phyloP scores from a whole-genome alignment of 345 rosid species.

The Diplotaxis tenuifolia region DNA sequence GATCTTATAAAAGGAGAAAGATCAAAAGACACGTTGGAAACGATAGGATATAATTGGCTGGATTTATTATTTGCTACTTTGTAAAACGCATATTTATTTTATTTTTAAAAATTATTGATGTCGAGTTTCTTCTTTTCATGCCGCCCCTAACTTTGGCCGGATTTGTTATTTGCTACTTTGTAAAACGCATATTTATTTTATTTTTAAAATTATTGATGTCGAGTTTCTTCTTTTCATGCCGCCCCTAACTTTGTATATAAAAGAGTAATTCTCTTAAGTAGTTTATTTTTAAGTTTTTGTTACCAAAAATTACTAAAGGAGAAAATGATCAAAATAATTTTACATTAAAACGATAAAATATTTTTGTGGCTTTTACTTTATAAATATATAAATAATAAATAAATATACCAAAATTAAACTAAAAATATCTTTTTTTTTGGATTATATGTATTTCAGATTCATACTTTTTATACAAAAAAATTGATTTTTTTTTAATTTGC shows the following conservation, averaged over 20 bases:
- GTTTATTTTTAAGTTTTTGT: too few species aligned
- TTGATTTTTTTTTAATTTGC: too few species aligned
- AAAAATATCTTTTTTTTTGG: too few species aligned
- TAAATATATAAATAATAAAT: too few species aligned
- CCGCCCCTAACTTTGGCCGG: not conserved
- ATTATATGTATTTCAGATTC: too few species aligned
- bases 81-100: not conserved
- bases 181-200: not conserved
- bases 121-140: slow-evolving; percentile 12
- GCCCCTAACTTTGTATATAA: not conserved
- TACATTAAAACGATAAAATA: too few species aligned
- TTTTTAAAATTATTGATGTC: not conserved
- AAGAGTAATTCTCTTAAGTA: too few species aligned
- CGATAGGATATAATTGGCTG: slow-evolving; percentile 32
- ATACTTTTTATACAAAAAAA: too few species aligned
- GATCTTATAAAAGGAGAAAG: slow-evolving; percentile 24
- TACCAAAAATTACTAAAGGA: too few species aligned
- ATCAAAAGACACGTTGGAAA: slow-evolving; percentile 23
- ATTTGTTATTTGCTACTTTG: slow-evolving; percentile 24
- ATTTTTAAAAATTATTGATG: not conserved
- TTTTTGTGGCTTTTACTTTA: too few species aligned
- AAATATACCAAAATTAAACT: too few species aligned
- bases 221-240: slow-evolving; percentile 11
- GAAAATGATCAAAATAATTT: too few species aligned
- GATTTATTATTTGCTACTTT: slow-evolving; percentile 26